Base-by-base conservation (phyloP, 768 basidiomycete genomes). In the Cystofilobasidium macerans region DNA sequence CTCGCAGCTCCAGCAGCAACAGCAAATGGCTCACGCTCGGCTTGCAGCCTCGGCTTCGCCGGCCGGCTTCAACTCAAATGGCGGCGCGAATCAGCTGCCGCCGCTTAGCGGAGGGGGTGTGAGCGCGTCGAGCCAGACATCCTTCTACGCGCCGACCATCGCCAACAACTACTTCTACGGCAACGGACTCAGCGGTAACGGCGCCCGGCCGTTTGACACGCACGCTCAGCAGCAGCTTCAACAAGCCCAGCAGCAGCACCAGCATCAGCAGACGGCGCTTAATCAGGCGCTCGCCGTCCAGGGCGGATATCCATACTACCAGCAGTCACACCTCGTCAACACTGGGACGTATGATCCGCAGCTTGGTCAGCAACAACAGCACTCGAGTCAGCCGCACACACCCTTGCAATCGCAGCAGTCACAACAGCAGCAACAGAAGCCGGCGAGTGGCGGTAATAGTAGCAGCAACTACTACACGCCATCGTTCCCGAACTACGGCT, bases 1-100 rank as follows among this genome's bases (percentile, higher is more conserved):
- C 45, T 5, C 45, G 9, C 45, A 47, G 45, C 45, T 47, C 22
- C 45, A 47, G 45, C 45, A 47, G 45, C 14, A 16, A n/a, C 43
- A 45, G 43, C 43, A 45, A 11, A 11, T 45, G 43, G 43, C 18
- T 20, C 43, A 45, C 16, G 32, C n/a, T 16, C 45, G 5, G 1
- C 32, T 22, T 48, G n/a, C 60, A 0, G 45, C 32, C 35, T 38
- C 60, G 32, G 8, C 54, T 26, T 18, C 28, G 33, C 35, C 57
- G 24, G 18, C 57, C 9, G 36, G 20, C 22, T 30, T 33, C 54
- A 57, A 57, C 9, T 26, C 48, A 2, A 62, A 36, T 35, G 61
- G 61, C 36, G 61, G 48, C 54, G n/a, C 60, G 45, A 28, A 43
- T 11, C 38, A 43, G 28, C 45, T 47, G 45, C 45, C 60, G 28